phyloP scores from a whole-genome alignment of 768 basidiomycete genomes.

The Collybia sordida region DNA sequence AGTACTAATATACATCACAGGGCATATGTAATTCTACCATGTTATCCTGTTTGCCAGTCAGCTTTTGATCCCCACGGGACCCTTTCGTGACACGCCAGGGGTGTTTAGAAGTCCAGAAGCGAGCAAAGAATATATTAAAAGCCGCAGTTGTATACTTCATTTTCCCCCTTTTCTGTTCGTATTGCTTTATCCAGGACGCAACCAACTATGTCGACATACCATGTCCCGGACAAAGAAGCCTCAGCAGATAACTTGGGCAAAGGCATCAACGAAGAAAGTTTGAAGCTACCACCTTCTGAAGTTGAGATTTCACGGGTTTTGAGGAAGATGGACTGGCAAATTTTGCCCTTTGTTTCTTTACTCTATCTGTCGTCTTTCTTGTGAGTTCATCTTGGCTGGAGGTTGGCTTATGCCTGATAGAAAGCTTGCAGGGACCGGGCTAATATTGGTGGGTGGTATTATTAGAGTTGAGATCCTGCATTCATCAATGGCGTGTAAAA shows the following conservation, averaged over 20 bases:
- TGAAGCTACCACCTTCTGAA: conserved; percentile 12
- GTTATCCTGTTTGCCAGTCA: no score
- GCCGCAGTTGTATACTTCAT: no score
- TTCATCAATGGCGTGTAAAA: not conserved
- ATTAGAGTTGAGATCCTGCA: not conserved
- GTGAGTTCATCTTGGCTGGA: conserved; percentile 24
- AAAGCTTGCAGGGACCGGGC: conserved; percentile 29
- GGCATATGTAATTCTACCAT: no score
- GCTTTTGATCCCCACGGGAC: conserved; percentile 4
- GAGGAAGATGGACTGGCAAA: conserved; percentile 42
- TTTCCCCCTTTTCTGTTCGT: not conserved
- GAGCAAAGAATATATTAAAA: conserved; percentile 4
- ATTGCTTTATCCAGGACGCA: not conserved
- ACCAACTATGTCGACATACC: not conserved
- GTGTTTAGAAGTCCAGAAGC: not conserved
- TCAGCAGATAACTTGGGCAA: conserved; percentile 4
- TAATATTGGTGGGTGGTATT: conserved; percentile 25
- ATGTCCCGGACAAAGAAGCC: not conserved
- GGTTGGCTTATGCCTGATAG: not conserved
- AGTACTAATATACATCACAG: not conserved
- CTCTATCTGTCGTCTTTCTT: conserved; percentile 46
- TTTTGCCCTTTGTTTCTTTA: conserved; percentile 42
- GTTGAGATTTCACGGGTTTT: conserved; percentile 25
- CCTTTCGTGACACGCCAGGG: no score
- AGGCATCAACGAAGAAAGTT: not conserved